Base-by-base conservation (phyloP, 768 basidiomycete genomes). In the Mycena chlorophos region DNA sequence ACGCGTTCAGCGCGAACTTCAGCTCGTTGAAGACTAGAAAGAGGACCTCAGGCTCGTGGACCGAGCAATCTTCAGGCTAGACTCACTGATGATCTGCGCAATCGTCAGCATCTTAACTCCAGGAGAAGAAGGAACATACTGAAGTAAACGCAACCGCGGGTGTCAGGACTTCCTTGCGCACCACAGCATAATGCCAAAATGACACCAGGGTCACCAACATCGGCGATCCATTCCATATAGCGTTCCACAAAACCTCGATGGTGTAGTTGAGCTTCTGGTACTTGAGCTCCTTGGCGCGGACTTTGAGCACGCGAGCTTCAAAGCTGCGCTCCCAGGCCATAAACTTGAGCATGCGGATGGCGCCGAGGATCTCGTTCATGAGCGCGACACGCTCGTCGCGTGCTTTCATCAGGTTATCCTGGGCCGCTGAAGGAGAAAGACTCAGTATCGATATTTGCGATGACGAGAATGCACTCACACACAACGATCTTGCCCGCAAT, bases 271-370 rank as follows among this genome's bases (percentile, higher is more conserved):
- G 69, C 62, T 83, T 86, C 66, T 94, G 93, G 69, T 84, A 93
- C 63, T 85, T 85, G 22, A 97, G 75, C 69, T 97, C 94, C 61
- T 84, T 87, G 39, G 85, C 84, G 23, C 94, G 82, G 56, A 96
- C 76, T 49, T 80, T 83, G 51, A 88, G 68, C 0, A 94, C 85
- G 10, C 78, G 79, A 22, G 78, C 76, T 71, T 96, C 94, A 63
- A 95, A 95, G 66, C 84, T 91, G 23, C 94, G 85, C 69, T 97
- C 94, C 94, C 80, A 82, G 16, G 92, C 94, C 92, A 96, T 95
- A 71, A 95, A 97, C 86, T 96, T 95, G 63, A 95, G 83, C 91
- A 95, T 95, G 27, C 92, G 81, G 55, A 95, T 94, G 13, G 83
- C 92, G 46, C 91, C 91, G 10, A 94, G 75, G 57, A 94, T 84